A percentile compares a stretch with the other conserved stretches of the same genome.
These are phyloP conservation scores for Blastocladiella emersonii DNA, from an alignment of 371 early-diverging fungal genomes.

Conservation along the genomic window DNA sequence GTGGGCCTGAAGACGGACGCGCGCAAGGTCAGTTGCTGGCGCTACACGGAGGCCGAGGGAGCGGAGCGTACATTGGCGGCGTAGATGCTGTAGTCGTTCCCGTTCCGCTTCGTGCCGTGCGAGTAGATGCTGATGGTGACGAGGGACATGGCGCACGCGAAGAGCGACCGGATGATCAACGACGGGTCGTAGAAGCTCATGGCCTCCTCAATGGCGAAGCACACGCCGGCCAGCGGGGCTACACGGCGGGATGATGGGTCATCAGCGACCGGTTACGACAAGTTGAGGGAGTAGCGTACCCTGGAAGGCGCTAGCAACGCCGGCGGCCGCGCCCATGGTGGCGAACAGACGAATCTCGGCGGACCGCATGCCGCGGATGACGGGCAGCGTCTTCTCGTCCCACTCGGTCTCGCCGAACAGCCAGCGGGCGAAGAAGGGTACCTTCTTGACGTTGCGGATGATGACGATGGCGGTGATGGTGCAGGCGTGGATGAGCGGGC, in stretches of 20 bases:
- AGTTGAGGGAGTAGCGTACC: neutral
- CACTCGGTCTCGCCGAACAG: neutral
- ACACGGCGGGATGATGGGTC: too few relatives aligned
- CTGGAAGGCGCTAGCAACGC: slow-evolving; percentile 1
- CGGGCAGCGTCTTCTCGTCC: neutral
- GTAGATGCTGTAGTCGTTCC: neutral
- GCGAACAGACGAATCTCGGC: neutral
- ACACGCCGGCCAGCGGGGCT: slow-evolving; percentile 1
- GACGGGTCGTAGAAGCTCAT: neutral
- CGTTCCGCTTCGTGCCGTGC: neutral
- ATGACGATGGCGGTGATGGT: neutral
- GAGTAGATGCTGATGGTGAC: neutral
- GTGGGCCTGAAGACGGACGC: too few relatives aligned
- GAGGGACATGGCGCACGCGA: neutral
- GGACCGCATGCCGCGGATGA: neutral
- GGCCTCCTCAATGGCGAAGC: slow-evolving; percentile 3
- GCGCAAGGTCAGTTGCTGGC: too few relatives aligned
- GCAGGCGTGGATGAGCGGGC: neutral
- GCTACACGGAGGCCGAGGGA: neutral
- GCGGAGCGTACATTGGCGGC: neutral
- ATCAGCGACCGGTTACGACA: too few relatives aligned
- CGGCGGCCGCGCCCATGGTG: neutral
- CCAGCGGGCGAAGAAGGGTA: neutral
- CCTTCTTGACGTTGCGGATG: slow-evolving; percentile 3
- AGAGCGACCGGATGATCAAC: neutral